A percentile compares a stretch with the other conserved stretches of the same genome.
Conservation (phyloP, 768 basidiomycete genomes). For the Termitomyces titanicus region DNA sequence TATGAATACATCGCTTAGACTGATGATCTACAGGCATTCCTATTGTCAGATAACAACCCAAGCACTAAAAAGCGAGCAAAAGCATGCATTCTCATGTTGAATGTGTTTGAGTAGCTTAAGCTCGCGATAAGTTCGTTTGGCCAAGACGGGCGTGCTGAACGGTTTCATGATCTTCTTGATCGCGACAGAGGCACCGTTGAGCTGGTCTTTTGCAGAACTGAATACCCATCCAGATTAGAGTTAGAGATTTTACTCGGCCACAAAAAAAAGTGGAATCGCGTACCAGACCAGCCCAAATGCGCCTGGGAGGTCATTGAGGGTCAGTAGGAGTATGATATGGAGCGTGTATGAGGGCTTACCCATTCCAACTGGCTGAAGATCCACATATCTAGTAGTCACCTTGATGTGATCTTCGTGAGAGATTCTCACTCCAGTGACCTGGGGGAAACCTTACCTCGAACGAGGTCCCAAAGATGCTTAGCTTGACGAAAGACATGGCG, state of each 20-base stretch:
- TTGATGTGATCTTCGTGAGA: conserved; percentile 27
- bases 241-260: background rate
- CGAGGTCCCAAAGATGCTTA: conserved; percentile 97
- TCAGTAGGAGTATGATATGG: background rate
- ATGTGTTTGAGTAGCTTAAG: conserved; percentile 98
- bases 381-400: conserved; percentile 98
- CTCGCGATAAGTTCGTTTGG: conserved; percentile 96
- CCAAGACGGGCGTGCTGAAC: conserved; percentile 97
- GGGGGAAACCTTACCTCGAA: conserved; percentile 64
- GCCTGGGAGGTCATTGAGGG: conserved; percentile 37
- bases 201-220: conserved; percentile 93
- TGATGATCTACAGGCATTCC: conserved; percentile 76
- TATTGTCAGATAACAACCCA: background rate
- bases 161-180: conserved; percentile 99
- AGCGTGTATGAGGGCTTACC: conserved; percentile 48
- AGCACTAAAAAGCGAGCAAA: background rate
- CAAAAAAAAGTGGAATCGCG: conserved; percentile 16
- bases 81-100: conserved; percentile 91
- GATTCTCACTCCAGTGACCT: conserved; percentile 2
- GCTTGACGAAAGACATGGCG: conserved; percentile 91
- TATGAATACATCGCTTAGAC: conserved; percentile 97
- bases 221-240: background rate
- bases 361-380: conserved; percentile 99
- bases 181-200: conserved; percentile 90
- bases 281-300: conserved; percentile 99